Base-by-base conservation (phyloP, 2,329 filamentous ascomycete species). In the Ophiostoma tasmaniense region DNA sequence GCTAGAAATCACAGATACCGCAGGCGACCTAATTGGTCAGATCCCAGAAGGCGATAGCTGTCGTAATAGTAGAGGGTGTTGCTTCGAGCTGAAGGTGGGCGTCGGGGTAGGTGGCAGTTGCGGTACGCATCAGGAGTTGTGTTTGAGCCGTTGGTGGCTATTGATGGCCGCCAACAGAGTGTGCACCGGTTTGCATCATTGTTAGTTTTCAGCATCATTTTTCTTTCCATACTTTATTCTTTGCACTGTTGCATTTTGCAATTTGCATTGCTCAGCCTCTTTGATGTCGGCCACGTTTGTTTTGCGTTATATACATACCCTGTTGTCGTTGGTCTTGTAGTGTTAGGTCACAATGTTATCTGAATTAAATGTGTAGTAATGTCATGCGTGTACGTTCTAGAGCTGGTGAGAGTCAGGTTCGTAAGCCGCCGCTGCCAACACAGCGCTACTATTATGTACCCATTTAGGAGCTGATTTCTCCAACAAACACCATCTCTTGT, bases 401-500 rank as follows among this genome's bases (percentile, higher is more conserved):
- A n/a, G n/a, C n/a, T 33, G 33, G 33, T 33, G 33, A 33, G 11
- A 39, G 37, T 39, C 3, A 39, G 2, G 37, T 13, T 13, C 3
- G 37, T 39, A 14, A 39, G 11, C 0, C 14, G 13, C 8, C n/a
- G 42, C 1, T n/a, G 42, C 5, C 4, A n/a, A 7, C 8, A n/a
- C 0, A 7, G 20, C n/a, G 8, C 2, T 45, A 33, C 33, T 17
- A 4, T 20, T 20, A 66, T 50, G 33, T 33, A 39, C 17, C 5
- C 17, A 6, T 3, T 5, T 14, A 3, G 39, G 20, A 7, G 3
- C n/a, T 11, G 10, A n/a, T 7, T 22, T 25, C 5, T 25, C 20
- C 65, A 67, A n/a, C n/a, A 37, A 68, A 22, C 37, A 65, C 17
- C 8, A 59, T 71, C 71, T 71, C 68, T 68, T 69, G 69, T 71